Conservation (phyloP, 306 rosid species). For the Cucumis hystrix region DNA sequence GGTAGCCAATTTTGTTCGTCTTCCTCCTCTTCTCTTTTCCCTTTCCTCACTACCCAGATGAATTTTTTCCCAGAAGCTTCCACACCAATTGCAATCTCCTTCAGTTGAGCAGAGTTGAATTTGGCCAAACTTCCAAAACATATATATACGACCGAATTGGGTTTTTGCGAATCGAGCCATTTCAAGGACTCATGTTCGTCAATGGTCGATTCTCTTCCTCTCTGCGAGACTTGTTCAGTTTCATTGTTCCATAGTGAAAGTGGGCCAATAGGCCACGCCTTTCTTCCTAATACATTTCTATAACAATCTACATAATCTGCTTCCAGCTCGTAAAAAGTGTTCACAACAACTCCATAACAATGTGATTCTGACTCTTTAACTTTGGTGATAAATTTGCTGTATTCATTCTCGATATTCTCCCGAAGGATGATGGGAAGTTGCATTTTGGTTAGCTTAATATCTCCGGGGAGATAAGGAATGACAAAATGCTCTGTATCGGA, state of each 20-base stretch:
- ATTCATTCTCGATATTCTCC: neutral
- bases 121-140: slow-evolving; percentile 25
- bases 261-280: slow-evolving; percentile 20
- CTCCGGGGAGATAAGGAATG: slow-evolving; percentile 36
- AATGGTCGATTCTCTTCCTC: slow-evolving; percentile 9
- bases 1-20: slow-evolving; percentile 19
- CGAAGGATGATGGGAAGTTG: slow-evolving; percentile 7
- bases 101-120: slow-evolving; percentile 7
- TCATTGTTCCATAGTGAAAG: slow-evolving; percentile 16
- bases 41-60: slow-evolving; percentile 15
- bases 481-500: slow-evolving; percentile 27
- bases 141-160: slow-evolving; percentile 21
- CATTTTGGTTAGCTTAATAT: slow-evolving; percentile 21
- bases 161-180: slow-evolving; percentile 17
- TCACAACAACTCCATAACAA: slow-evolving; percentile 15
- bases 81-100: slow-evolving; percentile 20
- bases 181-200: slow-evolving; percentile 15
- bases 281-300: slow-evolving; percentile 4
- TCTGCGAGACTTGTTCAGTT: neutral
- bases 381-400: neutral
- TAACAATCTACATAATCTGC: slow-evolving; percentile 6
- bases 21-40: neutral
- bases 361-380: neutral
- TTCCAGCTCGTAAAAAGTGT: slow-evolving; percentile 20
- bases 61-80: neutral